These are phyloP conservation scores for Chytriomyces confervae DNA, from an alignment of 192 early-diverging fungal genomes.

Conservation along the genomic window DNA sequence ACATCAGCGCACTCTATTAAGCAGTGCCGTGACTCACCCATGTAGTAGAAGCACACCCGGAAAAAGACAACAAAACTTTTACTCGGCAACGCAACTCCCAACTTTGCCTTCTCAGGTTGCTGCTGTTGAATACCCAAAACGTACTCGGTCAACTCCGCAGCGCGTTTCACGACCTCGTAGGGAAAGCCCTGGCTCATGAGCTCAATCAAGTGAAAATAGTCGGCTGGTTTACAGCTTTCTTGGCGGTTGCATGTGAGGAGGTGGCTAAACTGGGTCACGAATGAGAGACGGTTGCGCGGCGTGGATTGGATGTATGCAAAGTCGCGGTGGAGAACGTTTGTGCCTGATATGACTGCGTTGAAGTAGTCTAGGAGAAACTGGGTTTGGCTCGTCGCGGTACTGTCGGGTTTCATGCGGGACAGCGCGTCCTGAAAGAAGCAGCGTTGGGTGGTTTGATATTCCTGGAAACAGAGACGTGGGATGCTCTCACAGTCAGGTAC, in stretches of 20 bases:
- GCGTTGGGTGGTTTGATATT: not conserved
- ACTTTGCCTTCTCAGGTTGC: not conserved
- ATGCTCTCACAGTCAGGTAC: not conserved
- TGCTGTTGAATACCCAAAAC: conserved; percentile 6
- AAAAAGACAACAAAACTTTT: conserved; percentile 17
- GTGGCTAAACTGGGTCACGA: not conserved
- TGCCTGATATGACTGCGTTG: conserved; percentile 4
- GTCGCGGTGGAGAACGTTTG: conserved; percentile 27
- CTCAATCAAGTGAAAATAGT: conserved; percentile 25
- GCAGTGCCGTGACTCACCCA: not conserved
- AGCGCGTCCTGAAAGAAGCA: not conserved
- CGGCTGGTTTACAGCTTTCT: conserved; percentile 16
- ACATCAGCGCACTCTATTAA: not conserved
- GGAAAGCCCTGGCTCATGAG: conserved; percentile 19
- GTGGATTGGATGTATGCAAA: conserved; percentile 29
- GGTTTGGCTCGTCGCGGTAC: not conserved
- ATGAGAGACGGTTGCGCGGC: conserved; percentile 17
- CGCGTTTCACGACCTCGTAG: not conserved
- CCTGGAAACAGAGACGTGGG: not conserved
- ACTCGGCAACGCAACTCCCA: conserved; percentile 3
- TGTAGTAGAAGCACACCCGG: conserved; percentile 24
- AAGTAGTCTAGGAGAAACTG: conserved; percentile 15
- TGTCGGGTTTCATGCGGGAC: not conserved
- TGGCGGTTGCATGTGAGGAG: not conserved
- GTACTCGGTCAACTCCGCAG: conserved; percentile 16